phyloP scores from a whole-genome alignment of 2,329 filamentous ascomycete species.

The Phialophora tarda region DNA sequence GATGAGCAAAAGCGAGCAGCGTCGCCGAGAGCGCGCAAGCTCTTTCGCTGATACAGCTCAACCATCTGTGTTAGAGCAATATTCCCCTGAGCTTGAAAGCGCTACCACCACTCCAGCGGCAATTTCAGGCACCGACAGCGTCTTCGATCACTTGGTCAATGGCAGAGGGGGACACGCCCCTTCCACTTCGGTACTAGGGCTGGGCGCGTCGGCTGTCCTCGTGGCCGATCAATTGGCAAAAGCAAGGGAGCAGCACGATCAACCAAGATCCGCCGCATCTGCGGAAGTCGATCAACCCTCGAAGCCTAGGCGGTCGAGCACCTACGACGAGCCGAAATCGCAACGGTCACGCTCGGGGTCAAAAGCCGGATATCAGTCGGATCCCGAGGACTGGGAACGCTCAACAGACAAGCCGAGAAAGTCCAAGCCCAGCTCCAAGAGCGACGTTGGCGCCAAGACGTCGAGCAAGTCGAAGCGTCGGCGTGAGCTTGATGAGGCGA shows the following conservation, averaged over 20 bases:
- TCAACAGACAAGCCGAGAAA: constrained; percentile 15
- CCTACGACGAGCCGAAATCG: constrained; percentile 20
- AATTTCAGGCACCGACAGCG: constrained; percentile 20
- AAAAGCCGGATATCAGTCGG: constrained; percentile 28
- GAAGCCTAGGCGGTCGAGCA: constrained; percentile 18
- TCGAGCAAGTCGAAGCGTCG: constrained; percentile 4
- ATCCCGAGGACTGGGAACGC: constrained; percentile 35
- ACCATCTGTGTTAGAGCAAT: background rate
- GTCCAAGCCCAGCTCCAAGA: constrained; percentile 24
- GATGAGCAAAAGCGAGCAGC: constrained; percentile 31
- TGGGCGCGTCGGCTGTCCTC: constrained; percentile 20
- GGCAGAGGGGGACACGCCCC: constrained; percentile 7
- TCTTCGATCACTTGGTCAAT: constrained; percentile 25
- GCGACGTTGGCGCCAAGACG: constrained; percentile 26
- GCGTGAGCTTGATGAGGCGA: constrained; percentile 8
- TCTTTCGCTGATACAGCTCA: constrained; percentile 13
- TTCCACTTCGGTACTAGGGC: constrained; percentile 7
- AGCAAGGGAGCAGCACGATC: background rate
- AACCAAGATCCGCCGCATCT: background rate
- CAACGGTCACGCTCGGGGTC: constrained; percentile 15
- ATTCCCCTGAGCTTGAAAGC: background rate
- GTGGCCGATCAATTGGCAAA: constrained; percentile 6
- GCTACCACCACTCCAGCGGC: background rate
- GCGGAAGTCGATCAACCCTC: constrained; percentile 1
- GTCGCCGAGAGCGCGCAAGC: constrained; percentile 33